Evolutionary conservation across 768 basidiomycete genomes (phyloP).

Genomic region (Xerocomus brunneocitrinus): DNA sequence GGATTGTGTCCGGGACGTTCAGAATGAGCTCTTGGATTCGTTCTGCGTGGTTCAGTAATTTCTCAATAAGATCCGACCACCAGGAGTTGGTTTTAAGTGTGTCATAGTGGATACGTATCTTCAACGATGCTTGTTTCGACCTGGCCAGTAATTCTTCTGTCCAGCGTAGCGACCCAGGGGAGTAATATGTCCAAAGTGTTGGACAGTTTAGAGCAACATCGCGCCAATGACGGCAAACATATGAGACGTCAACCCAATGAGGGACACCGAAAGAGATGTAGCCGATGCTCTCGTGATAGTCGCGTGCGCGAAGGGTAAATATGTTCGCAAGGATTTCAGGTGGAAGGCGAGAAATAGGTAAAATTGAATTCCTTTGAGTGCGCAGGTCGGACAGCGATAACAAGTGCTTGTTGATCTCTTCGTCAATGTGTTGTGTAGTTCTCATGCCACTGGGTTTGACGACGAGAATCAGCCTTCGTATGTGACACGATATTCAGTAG

Average conservation of each 20-base stretch:
- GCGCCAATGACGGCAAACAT: slow-evolving; percentile 35
- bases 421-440: background rate
- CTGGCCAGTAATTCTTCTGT: background rate
- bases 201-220: slow-evolving; percentile 36
- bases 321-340: background rate
- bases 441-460: too few relatives aligned
- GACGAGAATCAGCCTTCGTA: too few relatives aligned
- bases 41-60: background rate
- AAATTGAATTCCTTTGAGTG: background rate
- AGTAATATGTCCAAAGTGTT: background rate
- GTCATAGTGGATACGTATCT: background rate
- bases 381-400: background rate
- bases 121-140: background rate
- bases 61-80: background rate
- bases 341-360: background rate
- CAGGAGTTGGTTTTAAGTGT: background rate
- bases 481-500: too few relatives aligned
- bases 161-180: background rate
- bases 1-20: background rate
- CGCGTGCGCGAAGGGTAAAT: background rate
- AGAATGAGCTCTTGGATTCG: background rate
- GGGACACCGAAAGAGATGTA: background rate
- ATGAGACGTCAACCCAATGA: slow-evolving; percentile 8
- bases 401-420: background rate
- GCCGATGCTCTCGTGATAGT: background rate